phyloP scores from a whole-genome alignment of 352 stramenopile species.

The Phytophthora brassicae region DNA sequence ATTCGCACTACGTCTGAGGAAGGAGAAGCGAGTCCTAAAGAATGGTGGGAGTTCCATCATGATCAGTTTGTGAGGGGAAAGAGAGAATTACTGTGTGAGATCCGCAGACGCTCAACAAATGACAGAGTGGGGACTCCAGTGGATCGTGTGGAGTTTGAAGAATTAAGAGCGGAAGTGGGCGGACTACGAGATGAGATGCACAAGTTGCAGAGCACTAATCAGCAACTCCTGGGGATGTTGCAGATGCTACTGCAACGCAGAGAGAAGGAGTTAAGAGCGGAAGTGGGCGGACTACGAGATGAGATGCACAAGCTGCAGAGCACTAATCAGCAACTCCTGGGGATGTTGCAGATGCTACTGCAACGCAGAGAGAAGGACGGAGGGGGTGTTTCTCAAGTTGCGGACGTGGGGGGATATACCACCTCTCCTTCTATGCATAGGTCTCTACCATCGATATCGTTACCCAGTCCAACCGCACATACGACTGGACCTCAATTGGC shows the following conservation, averaged over 20 bases:
- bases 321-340: constrained; percentile 62
- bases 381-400: too few species aligned
- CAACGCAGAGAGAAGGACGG: constrained; percentile 29
- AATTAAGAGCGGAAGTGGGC: constrained; percentile 56
- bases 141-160: constrained; percentile 74
- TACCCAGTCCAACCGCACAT: constrained; percentile 32
- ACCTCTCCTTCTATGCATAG: constrained; percentile 16
- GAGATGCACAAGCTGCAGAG: constrained; percentile 73
- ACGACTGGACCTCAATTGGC: constrained; percentile 31
- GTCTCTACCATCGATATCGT: constrained; percentile 23
- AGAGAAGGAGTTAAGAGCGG: constrained; percentile 58
- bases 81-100: constrained; percentile 73
- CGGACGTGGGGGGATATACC: too few species aligned
- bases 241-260: constrained; percentile 52
- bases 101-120: constrained; percentile 51
- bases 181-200: constrained; percentile 65
- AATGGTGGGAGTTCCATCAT: constrained; percentile 88
- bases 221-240: constrained; percentile 57
- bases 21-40: constrained; percentile 53
- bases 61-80: constrained; percentile 76
- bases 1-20: constrained; percentile 35
- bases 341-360: constrained; percentile 58
- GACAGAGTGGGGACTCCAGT: constrained; percentile 31
- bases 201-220: constrained; percentile 69
- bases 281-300: constrained; percentile 58